These are phyloP conservation scores for Tolypocladium ophioglossoides DNA, from an alignment of 2,329 filamentous ascomycete genomes.

Conservation along the genomic window DNA sequence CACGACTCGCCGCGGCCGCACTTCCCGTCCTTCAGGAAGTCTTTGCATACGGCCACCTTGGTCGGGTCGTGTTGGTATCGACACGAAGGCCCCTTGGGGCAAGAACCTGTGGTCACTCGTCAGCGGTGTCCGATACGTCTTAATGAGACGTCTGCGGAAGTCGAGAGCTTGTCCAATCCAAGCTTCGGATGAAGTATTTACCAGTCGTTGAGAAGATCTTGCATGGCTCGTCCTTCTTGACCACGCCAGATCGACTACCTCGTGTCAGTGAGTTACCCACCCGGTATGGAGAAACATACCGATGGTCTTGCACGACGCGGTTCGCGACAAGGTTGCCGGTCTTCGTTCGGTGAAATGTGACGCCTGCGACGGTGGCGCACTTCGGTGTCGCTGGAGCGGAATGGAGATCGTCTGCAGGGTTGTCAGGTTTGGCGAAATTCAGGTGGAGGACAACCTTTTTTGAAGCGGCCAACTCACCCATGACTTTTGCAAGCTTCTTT, in stretches of 20 bases:
- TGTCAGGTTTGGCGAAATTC: background rate
- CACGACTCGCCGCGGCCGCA: slow-evolving; percentile 72
- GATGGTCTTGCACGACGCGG: slow-evolving; percentile 63
- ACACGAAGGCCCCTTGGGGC: slow-evolving; percentile 70
- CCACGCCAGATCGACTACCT: slow-evolving; percentile 36
- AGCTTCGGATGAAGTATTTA: slow-evolving; percentile 40
- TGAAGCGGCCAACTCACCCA: slow-evolving; percentile 38
- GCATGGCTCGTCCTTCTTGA: slow-evolving; percentile 64
- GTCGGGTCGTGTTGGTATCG: slow-evolving; percentile 72
- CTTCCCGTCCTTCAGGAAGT: slow-evolving; percentile 67
- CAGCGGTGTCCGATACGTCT: slow-evolving; percentile 31
- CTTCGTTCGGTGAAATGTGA: slow-evolving; percentile 77
- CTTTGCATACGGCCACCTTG: slow-evolving; percentile 86
- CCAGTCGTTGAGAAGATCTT: slow-evolving; percentile 59
- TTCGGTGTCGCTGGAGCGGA: slow-evolving; percentile 63
- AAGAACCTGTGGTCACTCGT: slow-evolving; percentile 57
- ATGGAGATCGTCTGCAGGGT: slow-evolving; percentile 42
- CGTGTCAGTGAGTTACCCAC: slow-evolving; percentile 25
- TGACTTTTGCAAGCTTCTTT: slow-evolving; percentile 68
- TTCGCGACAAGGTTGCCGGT: slow-evolving; percentile 77
- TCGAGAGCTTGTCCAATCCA: slow-evolving; percentile 10
- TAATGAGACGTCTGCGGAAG: slow-evolving; percentile 20
- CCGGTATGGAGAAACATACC: slow-evolving; percentile 41
- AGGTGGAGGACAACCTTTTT: background rate
- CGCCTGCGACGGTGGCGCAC: slow-evolving; percentile 59